Evolutionary conservation across 768 basidiomycete species (phyloP).

Genomic region (Phaffia australis): DNA sequence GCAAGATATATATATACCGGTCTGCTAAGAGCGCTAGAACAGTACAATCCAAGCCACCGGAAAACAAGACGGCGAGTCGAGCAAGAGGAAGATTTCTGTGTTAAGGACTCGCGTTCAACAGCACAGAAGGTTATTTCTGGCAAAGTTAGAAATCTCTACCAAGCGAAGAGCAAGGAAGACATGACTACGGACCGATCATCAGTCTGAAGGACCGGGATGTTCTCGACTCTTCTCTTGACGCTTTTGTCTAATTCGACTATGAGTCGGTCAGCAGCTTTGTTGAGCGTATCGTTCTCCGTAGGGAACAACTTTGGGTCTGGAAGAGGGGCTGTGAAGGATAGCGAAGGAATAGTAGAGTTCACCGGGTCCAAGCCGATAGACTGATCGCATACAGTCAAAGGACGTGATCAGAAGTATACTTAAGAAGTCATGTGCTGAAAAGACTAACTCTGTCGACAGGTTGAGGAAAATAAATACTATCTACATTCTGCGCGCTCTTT

Average conservation of each 20-base stretch:
- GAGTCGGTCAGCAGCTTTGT: conserved; percentile 32
- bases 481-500: too few species aligned
- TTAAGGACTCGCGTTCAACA: background rate
- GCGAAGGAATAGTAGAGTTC: conserved; percentile 24
- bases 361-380: conserved; percentile 15
- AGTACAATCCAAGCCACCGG: conserved; percentile 90
- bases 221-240: conserved; percentile 54
- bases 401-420: conserved; percentile 30
- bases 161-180: conserved; percentile 10
- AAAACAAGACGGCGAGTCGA: conserved; percentile 75
- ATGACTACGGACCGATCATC: conserved; percentile 33
- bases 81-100: conserved; percentile 17
- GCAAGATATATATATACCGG: conserved; percentile 42
- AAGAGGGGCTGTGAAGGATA: background rate
- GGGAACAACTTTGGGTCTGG: background rate
- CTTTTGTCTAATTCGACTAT: conserved; percentile 47
- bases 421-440: background rate
- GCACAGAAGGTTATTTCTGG: background rate
- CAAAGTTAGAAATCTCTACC: background rate
- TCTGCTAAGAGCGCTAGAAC: conserved; percentile 70
- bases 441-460: background rate
- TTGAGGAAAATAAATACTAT: background rate
- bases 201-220: conserved; percentile 49
- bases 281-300: conserved; percentile 39
- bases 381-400: conserved; percentile 20